Base-by-base conservation (phyloP, 2,329 filamentous ascomycete genomes). In the Grosmannia penicillata region DNA sequence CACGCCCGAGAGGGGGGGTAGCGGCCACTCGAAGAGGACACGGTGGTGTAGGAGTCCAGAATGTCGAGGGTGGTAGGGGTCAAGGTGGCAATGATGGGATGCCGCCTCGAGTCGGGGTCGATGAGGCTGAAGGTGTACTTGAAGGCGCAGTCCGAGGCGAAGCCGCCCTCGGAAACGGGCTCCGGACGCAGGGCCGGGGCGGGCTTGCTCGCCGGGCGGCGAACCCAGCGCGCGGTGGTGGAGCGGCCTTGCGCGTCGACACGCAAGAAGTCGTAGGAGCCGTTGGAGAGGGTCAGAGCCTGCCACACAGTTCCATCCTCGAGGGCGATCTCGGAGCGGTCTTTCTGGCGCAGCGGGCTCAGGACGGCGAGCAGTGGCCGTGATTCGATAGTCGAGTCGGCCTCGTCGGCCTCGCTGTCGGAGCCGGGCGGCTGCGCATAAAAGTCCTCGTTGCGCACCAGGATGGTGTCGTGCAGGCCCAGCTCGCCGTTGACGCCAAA, bases 101-200 rank as follows among this genome's bases (percentile, higher is more conserved):
- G 82, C 11, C 78, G 72, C 25, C 79, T 66, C 8, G 70, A 72
- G 33, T 70, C 68, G 0, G 80, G 72, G 47, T 81, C 73, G 49
- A 89, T 76, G 44, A 84, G 73, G 58, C 79, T 85, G 53, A 89
- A 89, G 8, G 75, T 83, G 60, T 78, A 87, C 51, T 73, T 75
- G 41, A n/a, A n/a, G n/a, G n/a, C n/a, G n/a, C 58, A 61, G 18
- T 33, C 39, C 8, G 33, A 31, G 17, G 14, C 2, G 3, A 10
- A 14, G 24, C 33, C 36, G 7, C 22, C 6, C 21, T 55, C 49
- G 37, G 46, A 41, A 14, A 46, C 43, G 46, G 44, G 57, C 7
- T 10, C 26, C 26, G 7, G 26, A 4, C 26, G 26, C 10, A 4
- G 11, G 26, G n/a, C 7, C 10, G 26, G n/a, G n/a, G n/a, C n/a